Evolutionary conservation across 345 rosid genomes (phyloP), one percentile per base, ranked within the genome.

Genomic region (Brassica juncea): DNA sequence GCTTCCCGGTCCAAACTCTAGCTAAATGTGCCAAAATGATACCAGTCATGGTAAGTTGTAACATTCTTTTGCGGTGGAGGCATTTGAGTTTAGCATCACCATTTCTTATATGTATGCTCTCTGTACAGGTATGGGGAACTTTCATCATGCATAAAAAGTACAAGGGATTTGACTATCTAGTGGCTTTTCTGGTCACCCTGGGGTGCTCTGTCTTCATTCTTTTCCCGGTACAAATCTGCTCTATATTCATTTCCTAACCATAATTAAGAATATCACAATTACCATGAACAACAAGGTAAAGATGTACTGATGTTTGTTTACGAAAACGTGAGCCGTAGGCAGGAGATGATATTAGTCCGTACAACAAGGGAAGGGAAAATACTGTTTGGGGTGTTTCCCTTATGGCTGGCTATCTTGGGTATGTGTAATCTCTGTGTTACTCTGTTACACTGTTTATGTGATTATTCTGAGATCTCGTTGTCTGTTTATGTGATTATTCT

Each of bases 21-120:
- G 97, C 99, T 2, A 94, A 94, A 84, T 94, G 97, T 83, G 97
- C 97, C 44, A 94, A 94, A 84, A 94, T 94, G 99, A 92, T 94
- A 80, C 98, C 99, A 73, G 99, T 94, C 23, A 92, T 92, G 97
- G 99, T 92, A 59, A 4, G 94, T 28, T 59, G 21, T 19, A 19
- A 19, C 0, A 0, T 19, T 19, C 19, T 19, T 19, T 0, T 19
- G n/a, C 19, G 19, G 0, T 19, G 0, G 19, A 19, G 19, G 19
- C 19, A 19, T 73, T 12, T 47, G 42, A 57, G 69, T 60, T 68
- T 11, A 12, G 31, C 32, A 59, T 59, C 70, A 32, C 31, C 54
- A 2, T 44, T 15, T 4, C 52, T 10, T 47, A 67, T 73, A 3
- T 47, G 3, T 66, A 54, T 76, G 58, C 6, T 28, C 15, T 44